Base-by-base conservation (phyloP, 192 early-diverging fungal species). In the Physocladia obscura region DNA sequence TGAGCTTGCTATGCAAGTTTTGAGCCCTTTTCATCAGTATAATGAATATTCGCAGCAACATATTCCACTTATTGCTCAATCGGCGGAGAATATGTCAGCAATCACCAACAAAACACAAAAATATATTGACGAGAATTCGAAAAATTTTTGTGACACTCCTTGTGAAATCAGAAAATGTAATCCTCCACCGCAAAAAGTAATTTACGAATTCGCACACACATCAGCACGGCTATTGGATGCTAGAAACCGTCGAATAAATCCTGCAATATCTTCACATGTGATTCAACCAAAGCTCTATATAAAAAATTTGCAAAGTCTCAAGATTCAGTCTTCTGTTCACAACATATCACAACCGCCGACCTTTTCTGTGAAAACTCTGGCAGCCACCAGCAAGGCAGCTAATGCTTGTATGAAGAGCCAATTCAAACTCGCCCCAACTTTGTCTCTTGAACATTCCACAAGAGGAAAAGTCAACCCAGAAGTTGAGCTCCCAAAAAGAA, bases 401-500 rank as follows among this genome's bases (percentile, higher is more conserved):
- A 52, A 68, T 11, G 65, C 54, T 13, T 68, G 65, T 44, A 26
- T 57, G 21, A 54, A 56, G 21, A 68, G 40, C 56, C 65, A 68
- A 36, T 68, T 56, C 54, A 68, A 68, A 27, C 54, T 68, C 51
- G 65, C 65, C 1, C 65, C 65, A 6, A 68, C 65, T 8, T 49
- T 68, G 37, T 26, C 15, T 3, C 8, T n/a, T 17, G 49, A 22
- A 19, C 44, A 19, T 1, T 26, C 2, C 8, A 37, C 13, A 17
- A 24, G 5, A 6, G 56, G 56, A 57, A 62, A 62, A 1, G n/a
- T 52, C 24, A 68, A 68, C 39, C 65, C 65, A 5, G 54, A 15
- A n/a, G 37, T 68, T 17, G 65, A 56, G 15, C 30, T 68, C 4
- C 52, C 50, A 11, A 36, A 57, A 57, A 34, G 65, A 22, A 68